phyloP scores from a whole-genome alignment of 75 land plant species.

The Sequoiadendron giganteum region DNA sequence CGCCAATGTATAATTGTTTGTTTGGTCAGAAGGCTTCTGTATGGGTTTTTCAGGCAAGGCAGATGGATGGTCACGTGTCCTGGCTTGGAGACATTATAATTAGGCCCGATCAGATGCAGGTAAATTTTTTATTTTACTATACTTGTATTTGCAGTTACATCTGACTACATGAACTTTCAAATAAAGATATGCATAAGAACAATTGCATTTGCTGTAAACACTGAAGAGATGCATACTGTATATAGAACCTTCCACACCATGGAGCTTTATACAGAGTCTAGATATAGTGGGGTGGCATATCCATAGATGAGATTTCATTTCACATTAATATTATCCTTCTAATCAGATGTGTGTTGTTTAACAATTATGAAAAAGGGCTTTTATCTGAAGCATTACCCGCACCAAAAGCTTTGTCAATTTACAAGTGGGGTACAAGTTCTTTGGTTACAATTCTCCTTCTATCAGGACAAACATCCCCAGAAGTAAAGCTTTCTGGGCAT shows the following conservation, averaged over 20 bases:
- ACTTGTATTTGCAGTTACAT: background rate
- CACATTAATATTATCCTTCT: background rate
- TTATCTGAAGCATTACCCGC: background rate
- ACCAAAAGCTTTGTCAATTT: background rate
- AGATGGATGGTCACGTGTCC: conserved; percentile 27
- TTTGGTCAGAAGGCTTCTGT: conserved; percentile 40
- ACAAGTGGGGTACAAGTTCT: background rate
- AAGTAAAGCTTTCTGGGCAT: background rate
- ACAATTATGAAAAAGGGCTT: background rate
- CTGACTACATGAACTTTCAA: background rate
- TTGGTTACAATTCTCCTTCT: background rate
- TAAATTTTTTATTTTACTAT: background rate
- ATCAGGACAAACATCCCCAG: background rate
- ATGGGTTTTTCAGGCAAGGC: conserved; percentile 38
- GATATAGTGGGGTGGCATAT: background rate
- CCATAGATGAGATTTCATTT: background rate
- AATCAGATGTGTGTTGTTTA: background rate
- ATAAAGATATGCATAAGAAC: no score
- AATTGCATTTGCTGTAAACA: background rate
- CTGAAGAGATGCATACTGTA: background rate
- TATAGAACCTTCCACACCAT: no score
- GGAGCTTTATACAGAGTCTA: no score
- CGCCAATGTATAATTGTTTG: conserved; percentile 30
- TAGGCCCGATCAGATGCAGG: conserved; percentile 49
- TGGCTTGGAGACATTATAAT: conserved; percentile 31